phyloP scores from a whole-genome alignment of 1,284 basidiomycete species.

The Boletus semigastroideus region DNA sequence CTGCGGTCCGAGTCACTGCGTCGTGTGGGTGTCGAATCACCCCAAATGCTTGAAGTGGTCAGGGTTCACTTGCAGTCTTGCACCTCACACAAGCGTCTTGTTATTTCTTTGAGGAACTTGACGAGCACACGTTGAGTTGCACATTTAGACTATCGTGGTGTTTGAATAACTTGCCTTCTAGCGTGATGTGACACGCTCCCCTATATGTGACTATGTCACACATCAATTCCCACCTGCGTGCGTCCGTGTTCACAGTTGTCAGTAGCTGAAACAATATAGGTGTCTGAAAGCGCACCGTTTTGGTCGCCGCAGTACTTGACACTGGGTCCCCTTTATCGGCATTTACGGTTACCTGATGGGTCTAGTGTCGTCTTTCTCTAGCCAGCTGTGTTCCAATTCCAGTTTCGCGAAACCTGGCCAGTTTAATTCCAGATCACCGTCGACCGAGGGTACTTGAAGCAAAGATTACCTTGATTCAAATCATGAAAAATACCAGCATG shows the following conservation, averaged over 20 bases:
- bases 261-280: conserved; percentile 2
- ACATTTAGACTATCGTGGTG: conserved; percentile 27
- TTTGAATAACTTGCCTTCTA: conserved; percentile 32
- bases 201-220: conserved; percentile 33
- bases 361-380: not conserved
- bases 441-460: not conserved
- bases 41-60: conserved; percentile 12
- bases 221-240: conserved; percentile 17
- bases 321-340: not conserved
- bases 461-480: conserved; percentile 3
- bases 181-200: conserved; percentile 32
- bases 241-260: not conserved
- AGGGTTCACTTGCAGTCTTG: conserved; percentile 9
- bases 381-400: conserved; percentile 14
- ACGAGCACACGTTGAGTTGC: conserved; percentile 32
- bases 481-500: not conserved
- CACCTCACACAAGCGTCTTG: conserved; percentile 33
- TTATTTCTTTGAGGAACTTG: conserved; percentile 22
- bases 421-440: not conserved
- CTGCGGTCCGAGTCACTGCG: not conserved
- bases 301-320: not conserved
- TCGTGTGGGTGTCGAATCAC: conserved; percentile 1
- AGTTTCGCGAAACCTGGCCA: conserved; percentile 1
- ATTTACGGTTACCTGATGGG: not conserved
- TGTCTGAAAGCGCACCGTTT: conserved; percentile 5